Conservation (phyloP, 257 asterid genomes). For the Rauvolfia tetraphylla region DNA sequence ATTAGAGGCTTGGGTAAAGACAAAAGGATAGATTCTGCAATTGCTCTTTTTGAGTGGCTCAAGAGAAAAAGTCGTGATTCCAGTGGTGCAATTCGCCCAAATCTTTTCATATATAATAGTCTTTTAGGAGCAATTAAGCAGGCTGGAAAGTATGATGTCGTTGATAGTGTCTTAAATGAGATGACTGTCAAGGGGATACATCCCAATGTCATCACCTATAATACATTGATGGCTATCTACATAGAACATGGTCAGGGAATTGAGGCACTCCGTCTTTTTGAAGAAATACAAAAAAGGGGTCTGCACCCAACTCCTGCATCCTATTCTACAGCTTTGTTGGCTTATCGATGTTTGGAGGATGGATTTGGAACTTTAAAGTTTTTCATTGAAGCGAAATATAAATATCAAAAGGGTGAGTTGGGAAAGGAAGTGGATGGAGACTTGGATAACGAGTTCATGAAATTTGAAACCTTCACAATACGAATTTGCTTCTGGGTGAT, state of each 20-base stretch:
- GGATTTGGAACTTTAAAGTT: conserved; percentile 71
- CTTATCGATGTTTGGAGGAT: conserved; percentile 69
- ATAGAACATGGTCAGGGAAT: conserved; percentile 62
- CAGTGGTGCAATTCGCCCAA: conserved; percentile 37
- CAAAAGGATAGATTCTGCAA: conserved; percentile 48
- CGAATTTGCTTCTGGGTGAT: conserved; percentile 77
- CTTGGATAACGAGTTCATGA: conserved; percentile 59
- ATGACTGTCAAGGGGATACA: conserved; percentile 57
- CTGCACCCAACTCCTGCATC: conserved; percentile 77
- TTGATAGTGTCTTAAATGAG: conserved; percentile 45
- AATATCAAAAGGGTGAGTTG: conserved; percentile 51
- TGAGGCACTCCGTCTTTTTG: conserved; percentile 62
- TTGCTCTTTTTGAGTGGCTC: conserved; percentile 86
- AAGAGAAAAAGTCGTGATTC: conserved; percentile 53
- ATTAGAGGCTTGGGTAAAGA: conserved; percentile 80
- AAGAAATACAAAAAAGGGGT: conserved; percentile 54
- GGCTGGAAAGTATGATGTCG: conserved; percentile 39
- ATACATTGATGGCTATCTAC: conserved; percentile 70
- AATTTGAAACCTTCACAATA: conserved; percentile 61
- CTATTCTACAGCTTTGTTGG: conserved; percentile 63
- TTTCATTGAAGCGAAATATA: conserved; percentile 41
- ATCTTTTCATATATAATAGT: conserved; percentile 70
- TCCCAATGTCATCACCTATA: conserved; percentile 75
- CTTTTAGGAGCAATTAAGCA: conserved; percentile 74
- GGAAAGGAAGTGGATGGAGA: conserved; percentile 42